Percentiles rank a stretch among this genome's conserved stretches.
Evolutionary conservation across 345 rosid species (phyloP).

Genomic region (Corymbia maculata): DNA sequence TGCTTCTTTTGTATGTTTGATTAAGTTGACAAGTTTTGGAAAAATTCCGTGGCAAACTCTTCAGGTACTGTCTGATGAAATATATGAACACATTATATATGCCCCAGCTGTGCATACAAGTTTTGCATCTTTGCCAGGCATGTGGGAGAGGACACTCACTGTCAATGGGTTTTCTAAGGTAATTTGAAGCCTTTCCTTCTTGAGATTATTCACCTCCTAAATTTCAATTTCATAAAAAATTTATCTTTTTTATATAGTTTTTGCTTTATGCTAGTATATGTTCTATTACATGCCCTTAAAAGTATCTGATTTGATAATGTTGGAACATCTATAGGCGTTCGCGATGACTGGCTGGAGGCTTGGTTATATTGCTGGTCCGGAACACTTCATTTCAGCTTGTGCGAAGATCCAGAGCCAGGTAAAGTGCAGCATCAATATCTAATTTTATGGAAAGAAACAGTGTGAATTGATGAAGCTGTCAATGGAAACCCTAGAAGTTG

Average conservation of each 20-base stretch:
- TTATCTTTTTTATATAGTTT: not conserved
- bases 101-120: constrained; percentile 83
- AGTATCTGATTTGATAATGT: not conserved
- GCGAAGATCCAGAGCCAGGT: constrained; percentile 98
- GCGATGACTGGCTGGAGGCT: constrained; percentile 99
- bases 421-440: not conserved
- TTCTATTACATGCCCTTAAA: not conserved
- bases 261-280: not conserved
- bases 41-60: not conserved
- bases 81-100: constrained; percentile 92
- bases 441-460: not conserved
- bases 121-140: constrained; percentile 90
- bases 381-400: constrained; percentile 84
- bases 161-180: constrained; percentile 98
- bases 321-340: constrained; percentile 50
- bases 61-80: constrained; percentile 92
- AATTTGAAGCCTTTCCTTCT: not conserved
- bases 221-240: not conserved
- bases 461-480: not conserved
- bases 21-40: not conserved
- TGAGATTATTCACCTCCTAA: not conserved
- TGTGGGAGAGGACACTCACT: constrained; percentile 92
- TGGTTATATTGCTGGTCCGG: constrained; percentile 91
- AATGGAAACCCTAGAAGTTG: not conserved
- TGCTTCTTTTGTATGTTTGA: not conserved